Percentiles rank a stretch among this genome's conserved stretches.
phyloP scores from a whole-genome alignment of 2,329 filamentous ascomycete species.

The Colletotrichum musae region DNA sequence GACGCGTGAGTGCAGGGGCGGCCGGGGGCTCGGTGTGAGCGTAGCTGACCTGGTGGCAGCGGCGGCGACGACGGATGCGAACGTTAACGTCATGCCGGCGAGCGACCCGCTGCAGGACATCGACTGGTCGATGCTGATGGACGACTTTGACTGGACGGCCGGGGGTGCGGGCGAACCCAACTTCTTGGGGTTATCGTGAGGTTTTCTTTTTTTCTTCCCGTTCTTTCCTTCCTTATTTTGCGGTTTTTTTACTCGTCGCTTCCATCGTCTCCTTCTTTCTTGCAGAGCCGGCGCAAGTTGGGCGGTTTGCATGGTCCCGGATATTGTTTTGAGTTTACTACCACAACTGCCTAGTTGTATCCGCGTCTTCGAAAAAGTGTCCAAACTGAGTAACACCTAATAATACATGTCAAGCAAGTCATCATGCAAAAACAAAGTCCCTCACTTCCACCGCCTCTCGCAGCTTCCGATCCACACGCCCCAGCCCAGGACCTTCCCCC shows the following conservation, averaged over 20 bases:
- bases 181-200: constrained; percentile 36
- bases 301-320: background rate
- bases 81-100: constrained; percentile 22
- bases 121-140: constrained; percentile 66
- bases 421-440: background rate
- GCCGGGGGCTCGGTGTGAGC: constrained; percentile 21
- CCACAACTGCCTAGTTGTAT: background rate
- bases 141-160: constrained; percentile 63
- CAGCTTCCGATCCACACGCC: constrained; percentile 62
- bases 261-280: too few species aligned
- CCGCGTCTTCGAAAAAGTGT: background rate
- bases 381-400: background rate
- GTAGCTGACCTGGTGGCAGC: constrained; percentile 37
- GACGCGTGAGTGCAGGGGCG: constrained; percentile 35
- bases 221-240: too few species aligned
- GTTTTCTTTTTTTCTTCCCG: too few species aligned
- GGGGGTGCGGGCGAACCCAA: constrained; percentile 37
- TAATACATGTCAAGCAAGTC: background rate
- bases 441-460: constrained; percentile 55
- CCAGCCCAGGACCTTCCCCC: constrained; percentile 65
- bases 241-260: too few species aligned
- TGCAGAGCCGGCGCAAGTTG: background rate
- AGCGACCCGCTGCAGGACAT: constrained; percentile 59
- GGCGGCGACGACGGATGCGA: constrained; percentile 27
- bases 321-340: background rate